Conservation (phyloP, 192 early-diverging fungal genomes). For the Pilobolus umbonatus region DNA sequence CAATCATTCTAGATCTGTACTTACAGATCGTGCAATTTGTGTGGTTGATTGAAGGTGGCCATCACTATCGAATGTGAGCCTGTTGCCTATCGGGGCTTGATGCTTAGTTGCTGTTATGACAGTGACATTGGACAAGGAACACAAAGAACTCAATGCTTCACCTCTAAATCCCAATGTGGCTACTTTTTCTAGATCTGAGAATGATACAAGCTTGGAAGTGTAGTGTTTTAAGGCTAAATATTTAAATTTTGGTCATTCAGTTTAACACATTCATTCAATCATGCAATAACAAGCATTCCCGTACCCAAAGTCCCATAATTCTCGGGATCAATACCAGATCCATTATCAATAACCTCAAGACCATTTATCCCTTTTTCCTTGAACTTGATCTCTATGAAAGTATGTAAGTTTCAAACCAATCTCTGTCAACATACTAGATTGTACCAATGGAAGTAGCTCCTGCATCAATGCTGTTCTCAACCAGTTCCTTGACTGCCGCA, state of each 20-base stretch:
- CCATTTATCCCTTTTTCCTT: conserved; percentile 60
- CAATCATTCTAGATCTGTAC: too few species aligned
- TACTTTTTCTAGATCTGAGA: conserved; percentile 75
- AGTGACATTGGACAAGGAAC: conserved; percentile 62
- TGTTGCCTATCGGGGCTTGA: conserved; percentile 49
- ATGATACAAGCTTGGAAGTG: conserved; percentile 79
- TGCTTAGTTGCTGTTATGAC: conserved; percentile 66
- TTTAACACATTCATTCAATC: not conserved
- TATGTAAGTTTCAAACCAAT: too few species aligned
- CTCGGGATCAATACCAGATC: conserved; percentile 62
- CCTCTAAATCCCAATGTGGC: conserved; percentile 89
- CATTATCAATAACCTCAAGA: conserved; percentile 83
- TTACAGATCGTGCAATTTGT: conserved; percentile 50
- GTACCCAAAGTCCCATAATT: conserved; percentile 68
- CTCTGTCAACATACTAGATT: too few species aligned
- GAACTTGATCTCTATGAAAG: conserved; percentile 74
- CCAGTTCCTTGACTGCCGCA: conserved; percentile 85
- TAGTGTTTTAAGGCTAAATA: conserved; percentile 80
- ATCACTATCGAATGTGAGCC: conserved; percentile 61
- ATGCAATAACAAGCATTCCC: not conserved
- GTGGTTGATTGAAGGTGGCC: conserved; percentile 53
- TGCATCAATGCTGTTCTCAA: conserved; percentile 94
- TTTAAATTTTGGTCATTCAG: not conserved
- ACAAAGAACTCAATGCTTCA: conserved; percentile 89
- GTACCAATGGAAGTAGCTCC: conserved; percentile 68